phyloP scores from a whole-genome alignment of 2,329 filamentous ascomycete species.

The Scedosporium apiospermum region DNA sequence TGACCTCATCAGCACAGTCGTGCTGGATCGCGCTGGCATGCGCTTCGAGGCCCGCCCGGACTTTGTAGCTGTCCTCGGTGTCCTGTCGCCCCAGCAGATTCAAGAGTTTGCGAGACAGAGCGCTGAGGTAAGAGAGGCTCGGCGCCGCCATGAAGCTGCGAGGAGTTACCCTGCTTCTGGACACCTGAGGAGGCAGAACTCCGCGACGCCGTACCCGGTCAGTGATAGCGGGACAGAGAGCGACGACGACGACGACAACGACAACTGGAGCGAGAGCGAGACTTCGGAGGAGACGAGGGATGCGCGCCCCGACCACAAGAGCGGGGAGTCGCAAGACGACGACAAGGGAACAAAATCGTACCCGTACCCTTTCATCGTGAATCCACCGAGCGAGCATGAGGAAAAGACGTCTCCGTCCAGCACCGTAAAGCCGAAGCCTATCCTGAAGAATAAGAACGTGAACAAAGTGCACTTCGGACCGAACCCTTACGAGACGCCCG shows the following conservation, averaged over 20 bases:
- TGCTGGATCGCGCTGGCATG: constrained; percentile 43
- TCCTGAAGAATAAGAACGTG: constrained; percentile 52
- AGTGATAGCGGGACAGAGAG: neutral
- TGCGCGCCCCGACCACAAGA: constrained; percentile 14
- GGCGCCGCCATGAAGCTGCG: constrained; percentile 27
- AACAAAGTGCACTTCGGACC: constrained; percentile 46
- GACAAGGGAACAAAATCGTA: constrained; percentile 24
- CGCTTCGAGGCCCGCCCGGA: constrained; percentile 52
- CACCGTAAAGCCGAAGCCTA: constrained; percentile 40
- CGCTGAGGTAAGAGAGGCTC: constrained; percentile 33
- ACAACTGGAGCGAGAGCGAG: constrained; percentile 11
- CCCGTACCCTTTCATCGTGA: constrained; percentile 28
- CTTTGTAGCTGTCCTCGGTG: constrained; percentile 51
- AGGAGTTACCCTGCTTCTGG: constrained; percentile 34
- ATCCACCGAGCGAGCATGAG: constrained; percentile 21
- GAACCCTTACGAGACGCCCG: constrained; percentile 33
- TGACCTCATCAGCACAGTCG: constrained; percentile 46
- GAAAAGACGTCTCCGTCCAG: constrained; percentile 21
- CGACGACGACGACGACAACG: neutral
- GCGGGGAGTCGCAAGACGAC: constrained; percentile 21
- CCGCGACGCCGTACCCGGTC: constrained; percentile 1
- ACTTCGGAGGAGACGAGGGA: constrained; percentile 20
- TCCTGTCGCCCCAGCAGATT: constrained; percentile 42
- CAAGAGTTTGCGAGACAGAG: constrained; percentile 39
- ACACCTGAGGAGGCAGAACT: constrained; percentile 5